Conservation (phyloP, 768 basidiomycete species). For the Termitomyces sp. region DNA sequence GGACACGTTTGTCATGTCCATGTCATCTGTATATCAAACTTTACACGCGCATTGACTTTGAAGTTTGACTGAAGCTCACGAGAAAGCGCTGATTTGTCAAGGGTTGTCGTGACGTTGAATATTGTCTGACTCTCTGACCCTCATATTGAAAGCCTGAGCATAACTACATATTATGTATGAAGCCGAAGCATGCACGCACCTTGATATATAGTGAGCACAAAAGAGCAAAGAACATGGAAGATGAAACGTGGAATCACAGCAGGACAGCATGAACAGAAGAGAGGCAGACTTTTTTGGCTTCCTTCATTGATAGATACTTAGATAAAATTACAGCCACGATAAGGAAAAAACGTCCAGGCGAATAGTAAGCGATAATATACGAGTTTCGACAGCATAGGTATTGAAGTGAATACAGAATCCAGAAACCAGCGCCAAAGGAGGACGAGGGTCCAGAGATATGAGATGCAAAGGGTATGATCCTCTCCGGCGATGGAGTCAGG, state of each 20-base stretch:
- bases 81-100: neutral
- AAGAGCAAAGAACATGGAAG: neutral
- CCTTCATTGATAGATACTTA: constrained; percentile 1
- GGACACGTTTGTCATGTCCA: neutral
- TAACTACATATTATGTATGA: too few relatives aligned
- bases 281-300: neutral
- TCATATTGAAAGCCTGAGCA: neutral
- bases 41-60: neutral
- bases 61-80: neutral
- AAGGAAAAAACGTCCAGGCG: neutral
- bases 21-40: neutral
- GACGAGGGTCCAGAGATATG: constrained; percentile 1
- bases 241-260: neutral
- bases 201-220: neutral
- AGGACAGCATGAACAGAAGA: neutral
- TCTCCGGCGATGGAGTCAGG: constrained; percentile 7
- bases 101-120: neutral
- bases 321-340: constrained; percentile 6
- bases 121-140: too few relatives aligned
- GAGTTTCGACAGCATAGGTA: constrained; percentile 11
- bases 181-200: neutral
- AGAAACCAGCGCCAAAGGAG: neutral
- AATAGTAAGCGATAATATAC: constrained; percentile 13
- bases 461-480: constrained; percentile 7
- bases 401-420: constrained; percentile 12